phyloP scores from a whole-genome alignment of 176 grass and related monocot species.

The Rhynchospora breviuscula region DNA sequence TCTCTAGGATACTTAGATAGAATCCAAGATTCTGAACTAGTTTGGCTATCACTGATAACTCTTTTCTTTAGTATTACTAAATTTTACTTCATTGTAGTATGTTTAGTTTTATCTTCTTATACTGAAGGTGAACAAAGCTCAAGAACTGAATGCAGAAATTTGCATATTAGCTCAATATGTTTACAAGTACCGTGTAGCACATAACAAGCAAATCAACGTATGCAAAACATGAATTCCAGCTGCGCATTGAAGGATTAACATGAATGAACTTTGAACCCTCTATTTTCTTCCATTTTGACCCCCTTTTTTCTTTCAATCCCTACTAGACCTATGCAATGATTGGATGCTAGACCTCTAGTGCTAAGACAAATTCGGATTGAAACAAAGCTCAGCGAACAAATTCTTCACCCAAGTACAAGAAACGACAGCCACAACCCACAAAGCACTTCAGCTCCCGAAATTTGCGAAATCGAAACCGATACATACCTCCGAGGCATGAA shows the following conservation, averaged over 20 bases:
- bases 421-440: neutral
- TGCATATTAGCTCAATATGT: neutral
- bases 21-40: neutral
- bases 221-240: neutral
- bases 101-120: neutral
- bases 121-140: neutral
- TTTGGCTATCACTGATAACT: neutral
- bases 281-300: neutral
- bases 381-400: neutral
- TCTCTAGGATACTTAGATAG: neutral
- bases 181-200: neutral
- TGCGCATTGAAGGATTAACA: neutral
- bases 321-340: neutral
- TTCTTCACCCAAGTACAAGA: neutral
- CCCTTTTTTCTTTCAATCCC: neutral
- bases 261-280: neutral
- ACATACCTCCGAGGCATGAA: conserved; percentile 53
- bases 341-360: neutral
- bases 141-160: neutral
- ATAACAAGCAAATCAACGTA: neutral
- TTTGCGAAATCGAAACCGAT: neutral
- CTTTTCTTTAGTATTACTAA: neutral
- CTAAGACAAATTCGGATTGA: neutral
- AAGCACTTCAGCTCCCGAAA: neutral
- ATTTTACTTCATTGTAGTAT: neutral